Conservation (phyloP, 805 yeast species). For the Zygosaccharomyces gambellarensis region DNA sequence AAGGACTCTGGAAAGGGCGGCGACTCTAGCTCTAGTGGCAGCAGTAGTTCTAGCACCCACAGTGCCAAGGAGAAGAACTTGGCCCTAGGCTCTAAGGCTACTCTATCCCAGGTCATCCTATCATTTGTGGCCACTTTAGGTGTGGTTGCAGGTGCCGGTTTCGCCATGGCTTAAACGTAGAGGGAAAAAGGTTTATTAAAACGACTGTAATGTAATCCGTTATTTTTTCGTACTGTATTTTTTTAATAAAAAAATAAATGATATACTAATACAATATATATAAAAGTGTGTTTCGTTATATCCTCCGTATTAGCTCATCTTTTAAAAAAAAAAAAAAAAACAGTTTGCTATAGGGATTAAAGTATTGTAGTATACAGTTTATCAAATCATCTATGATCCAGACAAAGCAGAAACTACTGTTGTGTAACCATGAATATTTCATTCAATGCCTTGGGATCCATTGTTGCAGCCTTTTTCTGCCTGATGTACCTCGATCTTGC, state of each 20-base stretch:
- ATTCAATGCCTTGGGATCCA: constrained; percentile 82
- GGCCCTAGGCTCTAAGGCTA: constrained; percentile 25
- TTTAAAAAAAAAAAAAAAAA: not conserved
- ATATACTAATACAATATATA: not conserved
- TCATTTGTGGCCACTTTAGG: constrained; percentile 33
- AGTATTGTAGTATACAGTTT: not conserved
- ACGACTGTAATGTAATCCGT: not conserved
- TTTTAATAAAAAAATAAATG: not conserved
- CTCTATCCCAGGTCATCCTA: constrained; percentile 30
- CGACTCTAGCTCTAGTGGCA: constrained; percentile 11
- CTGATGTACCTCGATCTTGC: constrained; percentile 83
- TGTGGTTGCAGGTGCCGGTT: constrained; percentile 38
- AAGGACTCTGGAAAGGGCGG: constrained; percentile 15
- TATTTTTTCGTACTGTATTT: constrained; percentile 1
- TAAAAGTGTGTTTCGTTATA: constrained; percentile 1
- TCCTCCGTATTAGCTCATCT: constrained; percentile 5
- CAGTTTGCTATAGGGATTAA: not conserved
- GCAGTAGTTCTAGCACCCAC: constrained; percentile 20
- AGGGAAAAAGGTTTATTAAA: not conserved
- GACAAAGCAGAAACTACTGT: constrained; percentile 14
- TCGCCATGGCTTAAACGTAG: constrained; percentile 31
- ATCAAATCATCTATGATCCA: not conserved
- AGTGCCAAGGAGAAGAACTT: constrained; percentile 26
- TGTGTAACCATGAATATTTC: constrained; percentile 85
- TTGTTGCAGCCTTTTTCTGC: constrained; percentile 86